Percentiles rank a stretch among this genome's conserved stretches.
Evolutionary conservation across 208 protist genomes (phyloP).

Genomic region (Trypanosoma melophagium): DNA sequence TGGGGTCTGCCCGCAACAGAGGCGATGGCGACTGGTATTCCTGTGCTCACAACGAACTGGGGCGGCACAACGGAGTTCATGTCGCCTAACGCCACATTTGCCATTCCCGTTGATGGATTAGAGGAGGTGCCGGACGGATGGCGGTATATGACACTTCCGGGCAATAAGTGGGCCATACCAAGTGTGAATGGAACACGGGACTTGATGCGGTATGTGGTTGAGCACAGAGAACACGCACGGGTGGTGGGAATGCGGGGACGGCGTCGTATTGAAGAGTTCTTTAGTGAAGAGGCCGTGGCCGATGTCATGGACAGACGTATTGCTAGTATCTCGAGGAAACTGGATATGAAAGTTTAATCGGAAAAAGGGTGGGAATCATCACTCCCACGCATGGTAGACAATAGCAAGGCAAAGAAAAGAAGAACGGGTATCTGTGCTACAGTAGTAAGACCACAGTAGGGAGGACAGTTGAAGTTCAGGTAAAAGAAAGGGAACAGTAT

Average conservation of each 20-base stretch:
- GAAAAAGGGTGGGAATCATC: too few relatives aligned
- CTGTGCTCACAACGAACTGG: constrained; percentile 46
- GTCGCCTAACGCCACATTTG: constrained; percentile 36
- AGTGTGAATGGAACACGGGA: constrained; percentile 29
- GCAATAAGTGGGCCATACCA: constrained; percentile 41
- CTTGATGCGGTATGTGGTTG: constrained; percentile 37
- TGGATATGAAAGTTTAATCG: not conserved
- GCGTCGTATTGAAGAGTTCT: constrained; percentile 20
- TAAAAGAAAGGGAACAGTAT: too few relatives aligned
- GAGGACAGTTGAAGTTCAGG: too few relatives aligned
- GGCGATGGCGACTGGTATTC: constrained; percentile 64
- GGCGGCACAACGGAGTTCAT: constrained; percentile 37
- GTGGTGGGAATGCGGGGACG: constrained; percentile 33
- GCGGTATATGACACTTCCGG: constrained; percentile 25
- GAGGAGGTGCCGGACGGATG: constrained; percentile 32
- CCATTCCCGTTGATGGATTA: constrained; percentile 49
- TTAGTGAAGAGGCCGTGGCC: constrained; percentile 48
- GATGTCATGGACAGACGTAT: constrained; percentile 33
- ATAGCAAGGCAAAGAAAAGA: too few relatives aligned
- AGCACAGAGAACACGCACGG: constrained; percentile 33
- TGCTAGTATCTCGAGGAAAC: not conserved
- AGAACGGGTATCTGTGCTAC: too few relatives aligned
- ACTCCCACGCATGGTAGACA: too few relatives aligned
- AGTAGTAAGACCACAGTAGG: too few relatives aligned
- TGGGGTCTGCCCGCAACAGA: constrained; percentile 55